Conservation (phyloP, 2,329 filamentous ascomycete species). For the Trichoderma guizhouense region DNA sequence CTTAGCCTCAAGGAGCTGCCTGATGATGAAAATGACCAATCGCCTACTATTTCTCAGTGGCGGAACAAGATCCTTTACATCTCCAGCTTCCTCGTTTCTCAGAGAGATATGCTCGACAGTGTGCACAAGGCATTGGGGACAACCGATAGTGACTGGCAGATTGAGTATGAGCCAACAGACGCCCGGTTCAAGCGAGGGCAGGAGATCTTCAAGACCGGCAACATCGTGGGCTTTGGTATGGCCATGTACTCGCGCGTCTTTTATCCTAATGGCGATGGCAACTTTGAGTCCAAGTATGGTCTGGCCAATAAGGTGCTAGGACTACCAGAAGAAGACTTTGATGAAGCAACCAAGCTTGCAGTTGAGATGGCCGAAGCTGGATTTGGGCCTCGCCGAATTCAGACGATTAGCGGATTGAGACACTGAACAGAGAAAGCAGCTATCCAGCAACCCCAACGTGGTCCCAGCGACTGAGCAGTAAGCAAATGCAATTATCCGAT, state of each 20-base stretch:
- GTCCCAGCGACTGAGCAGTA: not conserved
- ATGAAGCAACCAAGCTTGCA: conserved; percentile 50
- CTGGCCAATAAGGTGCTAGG: conserved; percentile 51
- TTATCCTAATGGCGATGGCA: conserved; percentile 39
- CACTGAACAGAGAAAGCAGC: not conserved
- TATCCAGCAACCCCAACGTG: no score
- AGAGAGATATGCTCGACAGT: conserved; percentile 63
- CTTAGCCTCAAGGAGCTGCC: conserved; percentile 45
- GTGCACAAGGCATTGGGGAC: conserved; percentile 56
- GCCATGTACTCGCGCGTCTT: conserved; percentile 57
- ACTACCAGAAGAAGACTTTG: conserved; percentile 56
- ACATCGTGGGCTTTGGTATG: conserved; percentile 40
- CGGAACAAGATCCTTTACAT: conserved; percentile 49
- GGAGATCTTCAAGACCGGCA: conserved; percentile 42
- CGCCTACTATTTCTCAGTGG: conserved; percentile 38
- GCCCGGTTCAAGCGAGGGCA: conserved; percentile 45
- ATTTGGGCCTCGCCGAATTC: not conserved
- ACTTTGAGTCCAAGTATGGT: conserved; percentile 39
- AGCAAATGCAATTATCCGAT: not conserved
- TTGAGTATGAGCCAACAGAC: conserved; percentile 45
- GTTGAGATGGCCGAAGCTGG: conserved; percentile 38
- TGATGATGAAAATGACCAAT: conserved; percentile 35
- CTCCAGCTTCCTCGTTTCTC: conserved; percentile 55
- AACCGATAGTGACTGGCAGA: conserved; percentile 57
- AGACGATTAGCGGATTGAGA: not conserved